A percentile compares a stretch with the other conserved stretches of the same genome.
Evolutionary conservation across 2,329 filamentous ascomycete genomes (phyloP).

Genomic region (Microcyclospora tardicrescens): DNA sequence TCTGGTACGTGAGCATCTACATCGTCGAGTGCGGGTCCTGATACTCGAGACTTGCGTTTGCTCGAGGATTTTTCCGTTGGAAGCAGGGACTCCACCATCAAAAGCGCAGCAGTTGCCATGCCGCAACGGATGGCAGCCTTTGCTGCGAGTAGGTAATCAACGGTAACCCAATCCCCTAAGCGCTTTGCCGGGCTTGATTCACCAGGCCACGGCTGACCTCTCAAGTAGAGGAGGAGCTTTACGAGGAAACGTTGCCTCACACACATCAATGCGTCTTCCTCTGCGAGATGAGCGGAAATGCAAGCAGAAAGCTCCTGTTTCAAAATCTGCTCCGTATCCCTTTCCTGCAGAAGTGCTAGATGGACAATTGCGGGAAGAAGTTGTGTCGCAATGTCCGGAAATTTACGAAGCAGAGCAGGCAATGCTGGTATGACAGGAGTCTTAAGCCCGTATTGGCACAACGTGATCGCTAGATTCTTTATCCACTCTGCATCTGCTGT

Average conservation of each 20-base stretch:
- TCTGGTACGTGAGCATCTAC: constrained; percentile 32
- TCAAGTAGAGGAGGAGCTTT: constrained; percentile 73
- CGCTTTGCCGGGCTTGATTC: constrained; percentile 72
- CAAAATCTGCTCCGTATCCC: constrained; percentile 46
- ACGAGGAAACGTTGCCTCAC: constrained; percentile 61
- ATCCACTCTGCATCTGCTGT: constrained; percentile 14
- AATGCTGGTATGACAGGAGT: constrained; percentile 60
- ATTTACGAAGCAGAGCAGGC: constrained; percentile 49
- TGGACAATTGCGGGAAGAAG: constrained; percentile 68
- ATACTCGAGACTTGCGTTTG: constrained; percentile 9
- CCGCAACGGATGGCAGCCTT: constrained; percentile 62
- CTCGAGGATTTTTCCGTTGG: constrained; percentile 3
- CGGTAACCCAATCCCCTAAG: constrained; percentile 62
- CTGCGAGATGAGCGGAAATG: constrained; percentile 50
- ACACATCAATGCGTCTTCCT: constrained; percentile 33
- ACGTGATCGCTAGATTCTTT: constrained; percentile 11
- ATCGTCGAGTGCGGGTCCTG: constrained; percentile 20
- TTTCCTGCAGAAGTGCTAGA: constrained; percentile 58
- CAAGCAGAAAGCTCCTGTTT: constrained; percentile 53
- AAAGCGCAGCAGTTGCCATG: constrained; percentile 74
- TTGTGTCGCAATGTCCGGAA: constrained; percentile 57
- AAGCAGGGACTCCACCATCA: constrained; percentile 58
- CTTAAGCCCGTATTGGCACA: constrained; percentile 42
- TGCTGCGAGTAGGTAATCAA: constrained; percentile 61
- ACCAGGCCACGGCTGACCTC: constrained; percentile 60